phyloP scores from a whole-genome alignment of 2,329 filamentous ascomycete genomes.

The Zymoseptoria ardabiliae region DNA sequence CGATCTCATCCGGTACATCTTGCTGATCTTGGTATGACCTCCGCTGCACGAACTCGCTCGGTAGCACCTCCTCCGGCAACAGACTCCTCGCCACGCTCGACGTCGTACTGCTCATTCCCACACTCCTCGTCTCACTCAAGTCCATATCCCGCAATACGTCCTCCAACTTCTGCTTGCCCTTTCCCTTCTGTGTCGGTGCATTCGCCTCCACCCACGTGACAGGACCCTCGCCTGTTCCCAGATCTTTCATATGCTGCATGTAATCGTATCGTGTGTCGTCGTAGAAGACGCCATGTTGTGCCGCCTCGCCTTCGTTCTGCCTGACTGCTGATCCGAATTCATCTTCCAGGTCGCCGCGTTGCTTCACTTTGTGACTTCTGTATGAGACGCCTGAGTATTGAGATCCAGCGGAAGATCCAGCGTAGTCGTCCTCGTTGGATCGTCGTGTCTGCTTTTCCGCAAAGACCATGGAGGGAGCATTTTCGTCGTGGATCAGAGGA shows the following conservation, averaged over 20 bases:
- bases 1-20: conserved; percentile 81
- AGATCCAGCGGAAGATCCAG: conserved; percentile 22
- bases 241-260: conserved; percentile 95
- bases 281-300: conserved; percentile 85
- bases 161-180: conserved; percentile 70
- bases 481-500: conserved; percentile 86
- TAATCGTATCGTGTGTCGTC: conserved; percentile 97
- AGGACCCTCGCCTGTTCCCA: conserved; percentile 58
- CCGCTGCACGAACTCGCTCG: conserved; percentile 70
- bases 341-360: conserved; percentile 65
- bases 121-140: conserved; percentile 35
- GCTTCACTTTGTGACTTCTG: conserved; percentile 26
- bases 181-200: conserved; percentile 49
- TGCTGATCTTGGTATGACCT: conserved; percentile 88
- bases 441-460: conserved; percentile 39
- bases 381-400: conserved; percentile 29
- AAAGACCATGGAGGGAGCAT: conserved; percentile 84
- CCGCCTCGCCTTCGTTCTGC: conserved; percentile 91
- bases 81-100: conserved; percentile 35
- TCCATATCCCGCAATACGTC: conserved; percentile 60
- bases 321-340: conserved; percentile 66
- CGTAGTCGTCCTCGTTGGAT: conserved; percentile 20
- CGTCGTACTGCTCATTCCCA: conserved; percentile 38
- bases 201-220: conserved; percentile 72
- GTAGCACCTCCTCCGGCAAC: conserved; percentile 66